Percentiles rank a stretch among this genome's conserved stretches.
Evolutionary conservation across 768 basidiomycete genomes (phyloP).

Genomic region (Dioszegia aurantiaca): DNA sequence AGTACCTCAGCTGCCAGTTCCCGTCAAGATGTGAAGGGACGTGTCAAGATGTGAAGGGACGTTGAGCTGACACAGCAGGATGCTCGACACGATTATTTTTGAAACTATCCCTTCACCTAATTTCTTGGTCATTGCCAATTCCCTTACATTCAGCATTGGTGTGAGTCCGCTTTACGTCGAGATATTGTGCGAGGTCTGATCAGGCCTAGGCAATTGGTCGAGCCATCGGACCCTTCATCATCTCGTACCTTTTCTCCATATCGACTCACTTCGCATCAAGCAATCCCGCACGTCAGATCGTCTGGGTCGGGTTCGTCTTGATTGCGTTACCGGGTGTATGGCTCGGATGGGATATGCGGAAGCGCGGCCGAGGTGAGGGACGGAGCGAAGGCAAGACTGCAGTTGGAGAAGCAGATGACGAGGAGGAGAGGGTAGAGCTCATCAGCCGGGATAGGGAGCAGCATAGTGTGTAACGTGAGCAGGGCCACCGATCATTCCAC

Average conservation of each 20-base stretch:
- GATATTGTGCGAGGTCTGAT: too few species aligned
- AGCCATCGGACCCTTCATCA: slow-evolving; percentile 34
- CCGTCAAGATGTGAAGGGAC: too few species aligned
- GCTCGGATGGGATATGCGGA: slow-evolving; percentile 18
- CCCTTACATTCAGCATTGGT: slow-evolving; percentile 34
- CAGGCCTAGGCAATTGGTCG: slow-evolving; percentile 29
- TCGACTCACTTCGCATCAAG: slow-evolving; percentile 26
- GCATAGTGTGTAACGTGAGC: background rate
- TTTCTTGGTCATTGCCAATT: slow-evolving; percentile 36
- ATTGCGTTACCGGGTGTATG: slow-evolving; percentile 25
- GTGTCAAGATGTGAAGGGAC: too few species aligned
- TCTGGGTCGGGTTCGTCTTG: slow-evolving; percentile 32
- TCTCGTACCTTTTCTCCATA: slow-evolving; percentile 35
- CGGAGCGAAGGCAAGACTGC: background rate
- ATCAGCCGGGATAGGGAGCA: background rate
- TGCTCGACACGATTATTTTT: slow-evolving; percentile 35
- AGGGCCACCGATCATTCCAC: too few species aligned
- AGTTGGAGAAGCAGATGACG: background rate
- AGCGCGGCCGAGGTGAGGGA: background rate
- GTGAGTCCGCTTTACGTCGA: slow-evolving; percentile 14
- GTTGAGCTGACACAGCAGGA: slow-evolving; percentile 20
- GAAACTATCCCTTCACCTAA: slow-evolving; percentile 34
- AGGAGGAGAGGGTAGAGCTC: slow-evolving; percentile 14
- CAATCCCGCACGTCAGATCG: slow-evolving; percentile 28
- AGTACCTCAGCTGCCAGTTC: too few species aligned